phyloP scores from a whole-genome alignment of 2,329 filamentous ascomycete genomes.

The Colletotrichum scovillei region DNA sequence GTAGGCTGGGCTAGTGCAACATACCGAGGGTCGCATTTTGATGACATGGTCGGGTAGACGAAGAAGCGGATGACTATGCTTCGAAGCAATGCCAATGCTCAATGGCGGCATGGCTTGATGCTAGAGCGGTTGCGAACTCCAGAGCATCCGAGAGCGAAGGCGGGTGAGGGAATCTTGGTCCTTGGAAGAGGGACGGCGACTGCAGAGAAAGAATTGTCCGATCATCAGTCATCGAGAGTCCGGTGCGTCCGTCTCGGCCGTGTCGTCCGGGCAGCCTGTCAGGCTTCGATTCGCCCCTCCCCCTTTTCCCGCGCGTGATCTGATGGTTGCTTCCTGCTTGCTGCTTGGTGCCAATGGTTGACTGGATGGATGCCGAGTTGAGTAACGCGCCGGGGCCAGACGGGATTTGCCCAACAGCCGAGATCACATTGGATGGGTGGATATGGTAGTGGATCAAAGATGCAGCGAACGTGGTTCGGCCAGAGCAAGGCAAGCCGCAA shows the following conservation, averaged over 20 bases:
- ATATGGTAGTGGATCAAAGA: conserved; percentile 8
- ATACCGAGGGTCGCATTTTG: neutral
- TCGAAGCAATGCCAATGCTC: neutral
- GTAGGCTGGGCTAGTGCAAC: conserved; percentile 17
- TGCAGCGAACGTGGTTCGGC: neutral
- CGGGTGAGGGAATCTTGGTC: neutral
- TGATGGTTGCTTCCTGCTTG: neutral
- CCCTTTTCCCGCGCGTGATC: conserved; percentile 22
- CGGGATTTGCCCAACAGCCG: conserved; percentile 29
- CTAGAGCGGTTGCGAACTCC: neutral
- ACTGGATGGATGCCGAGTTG: conserved; percentile 3
- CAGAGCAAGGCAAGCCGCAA: neutral
- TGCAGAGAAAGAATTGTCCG: conserved; percentile 3
- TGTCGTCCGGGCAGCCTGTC: conserved; percentile 25
- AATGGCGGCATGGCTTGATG: neutral
- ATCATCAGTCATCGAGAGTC: conserved; percentile 20
- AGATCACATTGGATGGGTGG: conserved; percentile 11
- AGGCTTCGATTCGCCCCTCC: conserved; percentile 2
- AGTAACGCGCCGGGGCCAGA: conserved; percentile 20
- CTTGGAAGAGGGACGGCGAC: neutral
- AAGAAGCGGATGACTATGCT: neutral
- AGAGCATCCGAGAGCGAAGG: conserved; percentile 13
- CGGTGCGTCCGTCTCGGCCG: conserved; percentile 24
- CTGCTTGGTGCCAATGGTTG: neutral
- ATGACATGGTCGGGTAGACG: neutral